Evolutionary conservation across 441 rosid species (phyloP), one percentile per base, ranked within the genome.

Genomic region (Rhodomyrtus psidioides): DNA sequence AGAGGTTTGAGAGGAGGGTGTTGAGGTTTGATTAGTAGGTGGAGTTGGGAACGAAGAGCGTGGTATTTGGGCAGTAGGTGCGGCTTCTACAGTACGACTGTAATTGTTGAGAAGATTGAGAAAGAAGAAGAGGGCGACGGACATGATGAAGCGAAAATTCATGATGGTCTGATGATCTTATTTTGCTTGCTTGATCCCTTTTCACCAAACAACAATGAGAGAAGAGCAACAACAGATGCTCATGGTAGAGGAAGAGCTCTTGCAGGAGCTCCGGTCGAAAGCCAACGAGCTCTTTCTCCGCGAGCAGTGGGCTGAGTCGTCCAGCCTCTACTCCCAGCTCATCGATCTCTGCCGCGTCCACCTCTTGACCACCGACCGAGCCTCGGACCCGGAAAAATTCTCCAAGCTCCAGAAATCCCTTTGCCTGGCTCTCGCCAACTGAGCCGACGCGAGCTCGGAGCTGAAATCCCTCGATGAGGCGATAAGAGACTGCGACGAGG

Each of bases 231-330:
- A 28, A 42, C 74, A 55, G 86, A 86, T 81, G 86, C 23, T 75
- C 56, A 53, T 54, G 21, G 83, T 86, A n/a, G 93, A 91, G 76
- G 76, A 65, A 82, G 95, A 89, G 87, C 89, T 87, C 75, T 83
- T 95, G 91, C 97, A 93, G 83, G 92, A 89, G 87, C 94, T 97
- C 81, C 88, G 98, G 90, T 90, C 93, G 19, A 94, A 92, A 89
- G n/a, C n/a, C n/a, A n/a, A n/a, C n/a, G n/a, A n/a, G n/a, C n/a
- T n/a, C n/a, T n/a, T n/a, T n/a, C n/a, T 95, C 56, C 89, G 95
- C 23, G 98, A 96, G 92, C 95, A 96, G 90, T 97, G 98, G 98
- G 85, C 86, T 21, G 95, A 93, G 17, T 94, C 98, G 55, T 88
- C 94, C 24, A 87, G 86, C 51, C 82, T 91, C 87, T 97, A 94